A percentile compares a stretch with the other conserved stretches of the same genome.
phyloP scores from a whole-genome alignment of 139 green algal genomes.

The Nannochloris sp. region DNA sequence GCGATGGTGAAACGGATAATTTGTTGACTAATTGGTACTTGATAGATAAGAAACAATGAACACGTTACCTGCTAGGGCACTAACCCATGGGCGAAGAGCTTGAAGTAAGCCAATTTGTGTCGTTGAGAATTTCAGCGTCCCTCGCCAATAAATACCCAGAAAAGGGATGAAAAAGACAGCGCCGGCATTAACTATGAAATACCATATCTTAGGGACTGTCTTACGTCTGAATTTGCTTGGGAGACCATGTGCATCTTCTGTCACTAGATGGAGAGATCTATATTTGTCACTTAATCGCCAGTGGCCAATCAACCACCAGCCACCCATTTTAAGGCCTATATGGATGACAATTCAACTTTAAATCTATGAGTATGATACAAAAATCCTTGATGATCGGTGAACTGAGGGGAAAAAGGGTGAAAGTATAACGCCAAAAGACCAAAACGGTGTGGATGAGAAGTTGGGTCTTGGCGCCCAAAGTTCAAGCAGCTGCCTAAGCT shows the following conservation, averaged over 20 bases:
- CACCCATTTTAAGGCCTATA: not conserved
- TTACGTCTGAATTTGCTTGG: not conserved
- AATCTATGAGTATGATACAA: no score
- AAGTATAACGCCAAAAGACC: no score
- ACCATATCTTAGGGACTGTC: not conserved
- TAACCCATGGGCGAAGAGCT: constrained; percentile 7
- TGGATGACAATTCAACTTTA: no score
- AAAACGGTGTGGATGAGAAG: no score
- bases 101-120: constrained; percentile 10
- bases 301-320: not conserved
- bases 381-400: no score
- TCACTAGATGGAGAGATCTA: not conserved
- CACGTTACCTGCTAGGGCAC: not conserved
- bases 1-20: not conserved
- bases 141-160: constrained; percentile 9
- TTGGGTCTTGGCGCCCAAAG: no score
- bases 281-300: not conserved
- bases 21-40: not conserved
- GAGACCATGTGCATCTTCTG: not conserved
- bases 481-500: no score
- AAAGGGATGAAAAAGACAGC: constrained; percentile 18
- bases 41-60: no score
- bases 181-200: not conserved
- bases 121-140: not conserved
- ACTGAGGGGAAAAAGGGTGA: no score